Base-by-base conservation (phyloP, 495 filamentous ascomycete genomes). In the Neurospora tetraspora region DNA sequence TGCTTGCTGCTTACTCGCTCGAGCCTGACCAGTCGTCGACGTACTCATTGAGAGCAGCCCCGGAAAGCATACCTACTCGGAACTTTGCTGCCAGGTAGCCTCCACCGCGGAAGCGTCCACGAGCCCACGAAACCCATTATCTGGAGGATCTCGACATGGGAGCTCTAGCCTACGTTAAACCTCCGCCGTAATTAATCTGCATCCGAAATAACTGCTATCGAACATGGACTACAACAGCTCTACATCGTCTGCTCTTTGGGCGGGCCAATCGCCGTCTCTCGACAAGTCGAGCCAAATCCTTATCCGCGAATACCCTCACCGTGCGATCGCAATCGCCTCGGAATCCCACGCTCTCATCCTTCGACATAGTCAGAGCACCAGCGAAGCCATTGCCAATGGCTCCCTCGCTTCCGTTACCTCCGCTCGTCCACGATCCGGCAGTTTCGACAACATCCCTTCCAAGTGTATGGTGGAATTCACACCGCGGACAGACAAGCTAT, bases 381-480 rank as follows among this genome's bases (percentile, higher is more conserved):
- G 84, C 73, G 85, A 87, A 68, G 81, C 79, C 45, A 81, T 83
- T 75, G 78, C 80, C 39, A 88, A 89, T 80, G 84, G 83, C 31
- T 88, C 85, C 2, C 86, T 87, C 27, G 75, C 81, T 4, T 86
- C 85, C 61, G 76, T 86, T 45, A 76, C 81, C 34, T 83, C 83
- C 14, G 77, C 79, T 23, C 80, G 85, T 36, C 77, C 81, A 69
- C 82, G 82, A 31, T 76, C 73, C 38, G 53, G 71, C 43, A 76
- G 79, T 69, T 76, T 76, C 37, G 85, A 86, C 72, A 78, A 77
- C 61, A 72, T 76, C 47, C 73, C 82, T 18, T 80, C 88, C 27
- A 90, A 90, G 73, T 97, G 93, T 82, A 91, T 95, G 82, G 93
- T 98, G 71, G 94, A 98, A 79, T 97, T 98, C 82, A 84, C 88